phyloP scores from a whole-genome alignment of 2,329 filamentous ascomycete species.

The Aspergillus glaucus region DNA sequence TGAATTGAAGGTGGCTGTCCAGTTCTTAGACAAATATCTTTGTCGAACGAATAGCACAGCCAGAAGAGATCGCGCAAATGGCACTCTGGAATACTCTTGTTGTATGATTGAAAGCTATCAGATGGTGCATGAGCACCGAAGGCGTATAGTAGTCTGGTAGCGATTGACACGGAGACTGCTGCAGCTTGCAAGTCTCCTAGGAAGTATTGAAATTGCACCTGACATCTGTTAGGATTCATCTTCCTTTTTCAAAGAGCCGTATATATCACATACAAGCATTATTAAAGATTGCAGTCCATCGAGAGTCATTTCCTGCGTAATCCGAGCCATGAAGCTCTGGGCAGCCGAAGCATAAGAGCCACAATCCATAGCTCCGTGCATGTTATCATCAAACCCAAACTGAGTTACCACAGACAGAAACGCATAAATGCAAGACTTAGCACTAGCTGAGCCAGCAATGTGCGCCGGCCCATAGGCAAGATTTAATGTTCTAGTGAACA shows the following conservation, averaged over 20 bases:
- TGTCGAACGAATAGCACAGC: conserved; percentile 14
- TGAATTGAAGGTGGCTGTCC: conserved; percentile 4
- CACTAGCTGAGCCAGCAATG: conserved; percentile 2
- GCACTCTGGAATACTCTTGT: not conserved
- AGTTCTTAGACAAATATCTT: conserved; percentile 10
- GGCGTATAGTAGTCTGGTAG: conserved; percentile 9
- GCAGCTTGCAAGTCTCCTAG: conserved; percentile 10
- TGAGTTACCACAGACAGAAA: conserved; percentile 4
- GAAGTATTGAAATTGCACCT: conserved; percentile 12
- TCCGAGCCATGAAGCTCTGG: conserved; percentile 1
- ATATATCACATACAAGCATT: conserved; percentile 6
- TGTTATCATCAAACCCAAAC: conserved; percentile 4
- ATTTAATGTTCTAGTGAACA: conserved; percentile 6
- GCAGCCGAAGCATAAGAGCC: conserved; percentile 6
- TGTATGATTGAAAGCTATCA: not conserved
- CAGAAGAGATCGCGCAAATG: conserved; percentile 13
- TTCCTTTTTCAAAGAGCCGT: not conserved
- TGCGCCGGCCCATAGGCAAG: conserved; percentile 4
- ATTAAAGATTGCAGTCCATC: conserved; percentile 9
- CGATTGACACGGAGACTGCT: conserved; percentile 9
- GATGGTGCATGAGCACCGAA: conserved; percentile 5
- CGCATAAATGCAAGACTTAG: conserved; percentile 8
- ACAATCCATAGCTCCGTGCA: conserved; percentile 5
- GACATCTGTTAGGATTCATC: not conserved
- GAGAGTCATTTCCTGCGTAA: conserved; percentile 11